These are phyloP conservation scores for Lodderomyces orthopsilosis DNA, from an alignment of 1,139 yeast species.

Conservation along the genomic window DNA sequence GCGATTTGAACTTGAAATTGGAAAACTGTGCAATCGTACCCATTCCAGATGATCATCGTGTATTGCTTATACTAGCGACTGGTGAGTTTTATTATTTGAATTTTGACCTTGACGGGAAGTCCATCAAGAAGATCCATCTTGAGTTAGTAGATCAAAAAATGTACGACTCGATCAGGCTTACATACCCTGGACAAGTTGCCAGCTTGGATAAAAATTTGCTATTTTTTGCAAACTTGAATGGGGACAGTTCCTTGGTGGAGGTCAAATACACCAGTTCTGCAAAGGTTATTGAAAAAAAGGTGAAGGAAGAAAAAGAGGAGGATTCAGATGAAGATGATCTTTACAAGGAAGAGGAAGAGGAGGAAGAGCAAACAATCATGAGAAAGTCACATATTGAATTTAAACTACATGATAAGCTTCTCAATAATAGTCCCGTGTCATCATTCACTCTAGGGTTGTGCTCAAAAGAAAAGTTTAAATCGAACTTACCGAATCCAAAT, in stretches of 20 bases:
- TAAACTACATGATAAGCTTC: slow-evolving; percentile 50
- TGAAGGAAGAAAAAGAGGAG: slow-evolving; percentile 13
- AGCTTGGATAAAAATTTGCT: slow-evolving; percentile 34
- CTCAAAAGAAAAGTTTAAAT: slow-evolving; percentile 52
- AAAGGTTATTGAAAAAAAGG: slow-evolving; percentile 8
- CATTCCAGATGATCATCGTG: slow-evolving; percentile 47
- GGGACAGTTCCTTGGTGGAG: slow-evolving; percentile 37
- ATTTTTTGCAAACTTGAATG: slow-evolving; percentile 35
- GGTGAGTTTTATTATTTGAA: slow-evolving; percentile 54
- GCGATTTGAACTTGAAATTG: slow-evolving; percentile 50
- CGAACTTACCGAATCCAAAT: slow-evolving; percentile 69
- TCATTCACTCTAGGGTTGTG: slow-evolving; percentile 65
- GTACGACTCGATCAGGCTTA: slow-evolving; percentile 22
- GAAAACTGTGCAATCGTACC: slow-evolving; percentile 55
- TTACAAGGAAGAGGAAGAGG: slow-evolving; percentile 36
- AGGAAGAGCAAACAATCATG: slow-evolving; percentile 27
- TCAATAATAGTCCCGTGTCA: slow-evolving; percentile 74
- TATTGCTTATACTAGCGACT: slow-evolving; percentile 47
- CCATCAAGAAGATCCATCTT: slow-evolving; percentile 36
- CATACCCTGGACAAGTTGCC: slow-evolving; percentile 35
- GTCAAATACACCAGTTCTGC: slow-evolving; percentile 23
- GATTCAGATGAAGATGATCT: slow-evolving; percentile 28
- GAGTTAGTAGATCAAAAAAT: slow-evolving; percentile 25
- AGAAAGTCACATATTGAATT: slow-evolving; percentile 36
- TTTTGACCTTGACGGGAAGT: slow-evolving; percentile 51